Conservation (phyloP, 495 filamentous ascomycete genomes). For the Aspergillus funiculosus region DNA sequence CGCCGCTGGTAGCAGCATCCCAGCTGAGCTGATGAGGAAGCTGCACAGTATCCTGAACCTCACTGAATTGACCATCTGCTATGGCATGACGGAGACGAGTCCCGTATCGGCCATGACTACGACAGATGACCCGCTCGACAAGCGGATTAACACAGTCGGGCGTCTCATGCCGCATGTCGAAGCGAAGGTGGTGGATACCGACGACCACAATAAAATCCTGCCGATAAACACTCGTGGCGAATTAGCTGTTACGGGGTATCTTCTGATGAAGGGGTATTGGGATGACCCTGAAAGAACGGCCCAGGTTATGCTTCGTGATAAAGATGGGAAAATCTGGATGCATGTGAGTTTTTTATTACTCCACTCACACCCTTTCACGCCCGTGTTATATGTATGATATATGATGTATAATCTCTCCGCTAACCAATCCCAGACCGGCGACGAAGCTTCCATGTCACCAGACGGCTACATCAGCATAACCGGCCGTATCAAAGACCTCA, state of each 20-base stretch:
- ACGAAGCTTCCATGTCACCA: constrained; percentile 82
- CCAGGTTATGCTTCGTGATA: constrained; percentile 63
- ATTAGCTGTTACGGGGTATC: constrained; percentile 76
- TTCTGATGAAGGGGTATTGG: constrained; percentile 91
- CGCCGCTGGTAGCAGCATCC: constrained; percentile 81
- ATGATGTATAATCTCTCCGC: no score
- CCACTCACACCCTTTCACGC: not conserved
- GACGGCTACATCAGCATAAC: constrained; percentile 64
- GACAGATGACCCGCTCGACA: constrained; percentile 72
- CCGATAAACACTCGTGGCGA: constrained; percentile 67
- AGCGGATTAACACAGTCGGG: constrained; percentile 73
- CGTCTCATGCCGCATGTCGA: constrained; percentile 72
- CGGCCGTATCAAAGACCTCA: constrained; percentile 82
- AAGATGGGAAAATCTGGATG: constrained; percentile 62
- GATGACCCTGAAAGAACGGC: constrained; percentile 60
- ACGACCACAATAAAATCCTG: constrained; percentile 50
- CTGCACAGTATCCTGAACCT: constrained; percentile 73
- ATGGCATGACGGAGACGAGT: constrained; percentile 96
- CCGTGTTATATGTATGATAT: no score
- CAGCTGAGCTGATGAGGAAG: constrained; percentile 75
- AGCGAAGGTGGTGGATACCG: constrained; percentile 74
- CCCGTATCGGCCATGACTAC: constrained; percentile 91
- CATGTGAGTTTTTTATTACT: constrained; percentile 39
- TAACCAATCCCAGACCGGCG: constrained; percentile 73
- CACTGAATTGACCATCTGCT: constrained; percentile 86